A percentile compares a stretch with the other conserved stretches of the same genome.
These are phyloP conservation scores for Neopestalotiopsis sp. DNA, from an alignment of 2,329 filamentous ascomycete genomes.

Conservation along the genomic window DNA sequence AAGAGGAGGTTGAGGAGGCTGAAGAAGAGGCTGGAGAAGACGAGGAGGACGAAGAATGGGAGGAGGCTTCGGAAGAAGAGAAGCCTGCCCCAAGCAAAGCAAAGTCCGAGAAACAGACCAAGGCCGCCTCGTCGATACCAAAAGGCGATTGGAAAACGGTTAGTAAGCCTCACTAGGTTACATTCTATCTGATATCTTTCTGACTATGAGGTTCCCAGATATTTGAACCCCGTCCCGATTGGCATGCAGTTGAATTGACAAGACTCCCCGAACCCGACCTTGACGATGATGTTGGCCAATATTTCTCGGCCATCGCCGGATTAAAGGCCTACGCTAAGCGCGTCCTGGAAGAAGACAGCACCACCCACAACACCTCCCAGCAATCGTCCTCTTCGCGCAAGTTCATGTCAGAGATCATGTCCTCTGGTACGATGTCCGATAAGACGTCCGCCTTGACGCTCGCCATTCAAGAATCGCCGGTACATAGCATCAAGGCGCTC, in stretches of 20 bases:
- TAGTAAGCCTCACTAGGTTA: slow-evolving; percentile 40
- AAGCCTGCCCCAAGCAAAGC: slow-evolving; percentile 34
- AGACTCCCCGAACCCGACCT: slow-evolving; percentile 48
- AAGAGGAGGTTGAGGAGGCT: slow-evolving; percentile 38
- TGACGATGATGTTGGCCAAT: slow-evolving; percentile 51
- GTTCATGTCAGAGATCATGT: slow-evolving; percentile 97
- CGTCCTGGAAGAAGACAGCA: slow-evolving; percentile 79
- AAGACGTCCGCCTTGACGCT: slow-evolving; percentile 95
- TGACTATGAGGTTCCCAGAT: slow-evolving; percentile 40
- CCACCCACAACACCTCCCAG: slow-evolving; percentile 73
- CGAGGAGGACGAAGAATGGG: slow-evolving; percentile 43
- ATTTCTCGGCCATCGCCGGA: slow-evolving; percentile 49
- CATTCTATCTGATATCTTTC: slow-evolving; percentile 10
- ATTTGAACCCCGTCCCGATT: slow-evolving; percentile 63
- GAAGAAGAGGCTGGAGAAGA: slow-evolving; percentile 36
- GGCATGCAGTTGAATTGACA: slow-evolving; percentile 53
- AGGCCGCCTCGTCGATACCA: slow-evolving; percentile 29
- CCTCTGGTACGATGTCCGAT: slow-evolving; percentile 93
- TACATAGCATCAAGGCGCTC: slow-evolving; percentile 89
- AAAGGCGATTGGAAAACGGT: slow-evolving; percentile 46
- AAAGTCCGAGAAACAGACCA: slow-evolving; percentile 33
- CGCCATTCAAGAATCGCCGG: slow-evolving; percentile 91
- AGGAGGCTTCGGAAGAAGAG: slow-evolving; percentile 40
- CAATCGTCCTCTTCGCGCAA: slow-evolving; percentile 87
- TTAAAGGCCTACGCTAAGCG: slow-evolving; percentile 73